Evolutionary conservation across 192 early-diverging fungal species (phyloP), one percentile per base, ranked within the genome.

Genomic region (Podila epigama): DNA sequence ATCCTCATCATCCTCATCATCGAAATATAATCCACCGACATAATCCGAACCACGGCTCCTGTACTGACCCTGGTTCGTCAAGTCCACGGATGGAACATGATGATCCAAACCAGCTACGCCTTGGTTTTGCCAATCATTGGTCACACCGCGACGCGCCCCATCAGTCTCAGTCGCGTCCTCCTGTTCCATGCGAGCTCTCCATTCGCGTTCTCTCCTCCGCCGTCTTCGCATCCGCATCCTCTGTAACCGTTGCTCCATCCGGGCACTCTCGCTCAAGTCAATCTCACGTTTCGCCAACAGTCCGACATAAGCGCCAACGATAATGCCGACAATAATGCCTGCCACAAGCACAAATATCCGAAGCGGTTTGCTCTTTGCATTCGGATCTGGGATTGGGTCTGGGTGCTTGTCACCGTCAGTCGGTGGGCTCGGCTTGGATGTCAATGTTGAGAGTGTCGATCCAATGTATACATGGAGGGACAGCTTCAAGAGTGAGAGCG

Each of bases 401-500:
- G 28, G 57, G 18, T 51, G 61, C 7, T 67, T 57, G 18, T 60
- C 51, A 27, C 56, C 63, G 11, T 48, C 52, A 50, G 0, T 59
- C 28, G 12, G 70, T 72, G 9, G 63, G 44, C 12, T 81, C 82
- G 11, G 75, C 71, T 11, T 53, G 42, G 25, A 58, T 55, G 85
- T 70, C 55, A 88, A 73, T 20, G 87, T 84, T 0, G 83, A 82
- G 7, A 88, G 68, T 20, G 85, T 84, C 5, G 85, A 84, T 16
- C 89, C 89, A 58, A 90, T 86, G 44, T 87, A 90, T 16, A 89
- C 83, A 72, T 90, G 89, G 1, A 86, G 62, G 8, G 81, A 78
- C 11, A 90, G 69, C 54, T 90, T 90, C 39, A 82, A 33, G 6
- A 90, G 79, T 11, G 86, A 84, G 15, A 90, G 41, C 10, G 83